Conservation (phyloP, 1,139 yeast species). For the Kurtzmaniella quercitrusa region DNA sequence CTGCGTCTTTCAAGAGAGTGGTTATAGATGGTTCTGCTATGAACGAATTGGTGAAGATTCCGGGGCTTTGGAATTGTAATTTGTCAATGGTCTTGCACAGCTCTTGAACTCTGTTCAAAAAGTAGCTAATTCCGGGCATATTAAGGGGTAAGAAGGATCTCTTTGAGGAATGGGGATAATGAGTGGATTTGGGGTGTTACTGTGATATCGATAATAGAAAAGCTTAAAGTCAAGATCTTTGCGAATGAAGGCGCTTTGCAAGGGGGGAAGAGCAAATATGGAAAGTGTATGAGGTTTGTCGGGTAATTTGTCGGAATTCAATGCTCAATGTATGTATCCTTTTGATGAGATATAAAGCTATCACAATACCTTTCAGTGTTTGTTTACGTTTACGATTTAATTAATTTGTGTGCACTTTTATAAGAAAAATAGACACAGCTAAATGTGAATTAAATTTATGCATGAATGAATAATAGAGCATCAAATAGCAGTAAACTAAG, state of each 20-base stretch:
- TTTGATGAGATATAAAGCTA: too few relatives aligned
- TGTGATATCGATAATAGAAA: not conserved
- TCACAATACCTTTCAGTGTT: not conserved
- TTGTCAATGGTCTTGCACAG: conserved; percentile 19
- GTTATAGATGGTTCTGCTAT: conserved; percentile 54
- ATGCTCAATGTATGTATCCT: too few relatives aligned
- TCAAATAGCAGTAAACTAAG: too few relatives aligned
- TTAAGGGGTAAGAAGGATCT: too few relatives aligned
- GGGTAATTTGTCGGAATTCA: not conserved
- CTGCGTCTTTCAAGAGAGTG: conserved; percentile 57
- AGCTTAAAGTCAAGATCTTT: not conserved
- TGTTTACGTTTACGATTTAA: not conserved
- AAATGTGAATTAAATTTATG: too few relatives aligned
- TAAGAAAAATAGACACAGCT: too few relatives aligned
- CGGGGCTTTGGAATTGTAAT: conserved; percentile 47
- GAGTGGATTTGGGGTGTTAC: too few relatives aligned
- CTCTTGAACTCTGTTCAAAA: conserved; percentile 21
- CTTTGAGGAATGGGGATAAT: too few relatives aligned
- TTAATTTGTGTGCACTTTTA: not conserved
- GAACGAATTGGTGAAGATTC: conserved; percentile 64
- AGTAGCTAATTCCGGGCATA: conserved; percentile 21
- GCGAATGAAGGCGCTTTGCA: not conserved
- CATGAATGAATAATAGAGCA: too few relatives aligned
- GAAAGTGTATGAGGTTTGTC: too few relatives aligned
- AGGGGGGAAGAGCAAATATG: too few relatives aligned